Base-by-base conservation (phyloP, 805 yeast species). In the Saccharomyces eubayanus region DNA sequence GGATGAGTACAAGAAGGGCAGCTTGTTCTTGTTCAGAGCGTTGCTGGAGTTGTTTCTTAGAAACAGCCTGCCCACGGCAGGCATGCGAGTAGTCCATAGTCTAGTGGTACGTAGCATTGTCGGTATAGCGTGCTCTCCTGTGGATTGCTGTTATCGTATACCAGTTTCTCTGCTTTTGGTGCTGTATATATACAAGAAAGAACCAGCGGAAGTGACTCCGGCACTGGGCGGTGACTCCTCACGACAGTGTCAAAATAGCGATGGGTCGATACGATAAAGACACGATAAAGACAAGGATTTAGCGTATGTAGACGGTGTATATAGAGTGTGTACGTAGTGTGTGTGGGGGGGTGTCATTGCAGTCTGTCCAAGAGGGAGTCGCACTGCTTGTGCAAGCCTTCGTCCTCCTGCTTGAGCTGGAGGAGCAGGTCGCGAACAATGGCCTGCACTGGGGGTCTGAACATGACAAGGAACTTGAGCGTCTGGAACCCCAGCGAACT, bases 381-480 rank as follows among this genome's bases (percentile, higher is more conserved):
- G 49, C 69, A 62, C 48, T 66, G 69, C 12, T 61, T 64, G 46
- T 55, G 53, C 8, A 63, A 51, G 2, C 62, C 55, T 1, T 61
- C 53, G 50, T 69, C 71, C 48, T 64, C 65, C 14, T 53, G 48
- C 46, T 59, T 58, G 46, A 67, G 56, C 27, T 55, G 50, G 21
- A 60, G 58, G 41, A 70, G 56, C 16, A 75, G 55, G 28, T 62
- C 40, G 67, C 74, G 57, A 30, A 70, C 64, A 47, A 58, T 53
- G 5, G 59, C 57, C 56, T 84, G 80, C 29, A 81, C 89, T 0
- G 98, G 97, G 0, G 97, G 96, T 62, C 96, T 79, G 68, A 88
- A 87, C 92, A 89, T 87, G 52, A 91, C 81, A 56, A 94, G 71
- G 63, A 85, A 89, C 59, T 87, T 88, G 53, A 95, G 72, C 1